These are phyloP conservation scores for Polygonum maritimum DNA, from an alignment of 148 eudicot species.

Conservation along the genomic window DNA sequence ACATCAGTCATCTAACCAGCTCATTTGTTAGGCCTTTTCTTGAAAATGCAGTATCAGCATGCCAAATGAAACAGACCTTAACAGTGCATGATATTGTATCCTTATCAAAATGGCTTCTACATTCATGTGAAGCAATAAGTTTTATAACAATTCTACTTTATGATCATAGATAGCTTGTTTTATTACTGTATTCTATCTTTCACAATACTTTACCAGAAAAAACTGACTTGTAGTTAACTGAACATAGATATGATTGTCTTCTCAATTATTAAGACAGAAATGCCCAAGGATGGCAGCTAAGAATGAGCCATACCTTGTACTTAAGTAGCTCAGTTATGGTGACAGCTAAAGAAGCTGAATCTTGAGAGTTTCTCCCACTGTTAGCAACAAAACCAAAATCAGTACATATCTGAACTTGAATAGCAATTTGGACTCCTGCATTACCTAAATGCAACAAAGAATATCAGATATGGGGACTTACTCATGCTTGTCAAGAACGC, in stretches of 20 bases:
- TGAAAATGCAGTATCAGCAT: no score
- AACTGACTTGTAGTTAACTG: neutral
- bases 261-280: neutral
- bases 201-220: neutral
- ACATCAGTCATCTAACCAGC: no score
- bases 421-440: neutral
- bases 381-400: constrained; percentile 18
- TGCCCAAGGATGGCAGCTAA: neutral
- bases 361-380: constrained; percentile 28
- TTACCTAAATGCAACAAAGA: neutral
- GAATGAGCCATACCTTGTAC: constrained; percentile 43
- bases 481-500: constrained; percentile 50
- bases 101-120: neutral
- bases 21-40: no score
- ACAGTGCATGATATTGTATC: neutral
- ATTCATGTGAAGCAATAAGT: neutral
- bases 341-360: constrained; percentile 36
- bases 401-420: neutral
- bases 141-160: neutral
- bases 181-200: neutral
- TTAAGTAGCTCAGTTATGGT: constrained; percentile 53
- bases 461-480: constrained; percentile 14
- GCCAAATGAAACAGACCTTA: neutral
- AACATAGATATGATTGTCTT: neutral
- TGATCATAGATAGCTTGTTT: neutral